These are phyloP conservation scores for Nemania bipapillata DNA, from an alignment of 2,329 filamentous ascomycete genomes.

Conservation along the genomic window DNA sequence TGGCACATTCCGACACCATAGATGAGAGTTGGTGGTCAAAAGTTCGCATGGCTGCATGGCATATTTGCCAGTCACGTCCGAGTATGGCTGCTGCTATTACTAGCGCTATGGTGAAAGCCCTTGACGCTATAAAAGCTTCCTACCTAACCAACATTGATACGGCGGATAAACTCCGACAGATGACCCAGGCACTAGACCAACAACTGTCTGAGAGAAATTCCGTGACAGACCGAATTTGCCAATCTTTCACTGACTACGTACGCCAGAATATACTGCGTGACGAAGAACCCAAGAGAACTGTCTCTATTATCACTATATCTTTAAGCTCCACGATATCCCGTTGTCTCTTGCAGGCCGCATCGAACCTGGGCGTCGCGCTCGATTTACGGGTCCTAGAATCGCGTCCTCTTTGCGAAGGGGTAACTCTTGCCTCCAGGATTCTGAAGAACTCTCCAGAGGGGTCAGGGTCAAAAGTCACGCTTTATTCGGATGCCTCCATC, in stretches of 20 bases:
- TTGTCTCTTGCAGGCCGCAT: slow-evolving; percentile 59
- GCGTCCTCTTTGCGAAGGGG: slow-evolving; percentile 73
- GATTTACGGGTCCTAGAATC: slow-evolving; percentile 73
- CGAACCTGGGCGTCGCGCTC: slow-evolving; percentile 53
- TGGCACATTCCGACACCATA: slow-evolving; percentile 44
- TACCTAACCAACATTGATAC: slow-evolving; percentile 39
- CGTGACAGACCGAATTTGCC: slow-evolving; percentile 48
- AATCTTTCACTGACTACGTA: slow-evolving; percentile 53
- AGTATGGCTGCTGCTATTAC: slow-evolving; percentile 73
- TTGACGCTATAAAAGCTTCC: slow-evolving; percentile 55
- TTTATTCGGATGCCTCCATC: slow-evolving; percentile 70
- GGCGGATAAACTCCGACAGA: slow-evolving; percentile 43
- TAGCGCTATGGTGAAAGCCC: slow-evolving; percentile 59
- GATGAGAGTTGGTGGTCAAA: slow-evolving; percentile 65
- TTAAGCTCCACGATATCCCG: slow-evolving; percentile 69
- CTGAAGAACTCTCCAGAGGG: slow-evolving; percentile 35
- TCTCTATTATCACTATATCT: slow-evolving; percentile 70
- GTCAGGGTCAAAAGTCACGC: slow-evolving; percentile 52
- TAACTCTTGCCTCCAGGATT: slow-evolving; percentile 62
- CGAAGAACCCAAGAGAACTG: slow-evolving; percentile 33
- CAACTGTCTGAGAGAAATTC: slow-evolving; percentile 35
- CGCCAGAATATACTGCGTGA: slow-evolving; percentile 34
- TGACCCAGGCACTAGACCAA: slow-evolving; percentile 45
- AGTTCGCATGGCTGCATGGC: slow-evolving; percentile 68
- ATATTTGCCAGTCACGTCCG: slow-evolving; percentile 72